Evolutionary conservation across 192 early-diverging fungal genomes (phyloP).

Genomic region (Lobulomyces angularis): DNA sequence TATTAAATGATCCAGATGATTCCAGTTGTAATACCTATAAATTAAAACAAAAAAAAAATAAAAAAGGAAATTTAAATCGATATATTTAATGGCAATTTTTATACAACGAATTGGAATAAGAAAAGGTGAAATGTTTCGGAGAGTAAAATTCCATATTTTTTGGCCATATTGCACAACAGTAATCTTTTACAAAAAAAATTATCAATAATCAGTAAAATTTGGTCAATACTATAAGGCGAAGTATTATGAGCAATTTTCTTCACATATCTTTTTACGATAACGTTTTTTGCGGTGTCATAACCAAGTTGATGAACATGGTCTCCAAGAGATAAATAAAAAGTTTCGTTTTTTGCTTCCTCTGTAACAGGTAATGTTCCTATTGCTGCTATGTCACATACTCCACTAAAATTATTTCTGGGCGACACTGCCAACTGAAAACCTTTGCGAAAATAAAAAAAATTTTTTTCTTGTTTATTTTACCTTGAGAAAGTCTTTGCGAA

Average conservation of each 20-base stretch:
- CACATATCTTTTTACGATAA: constrained; percentile 80
- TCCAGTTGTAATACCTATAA: constrained; percentile 95
- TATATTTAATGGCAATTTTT: no score
- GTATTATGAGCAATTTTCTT: constrained; percentile 49
- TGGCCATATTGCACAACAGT: constrained; percentile 78
- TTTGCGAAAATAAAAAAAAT: constrained; percentile 80
- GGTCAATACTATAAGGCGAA: no score
- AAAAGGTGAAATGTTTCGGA: constrained; percentile 44
- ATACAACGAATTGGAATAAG: constrained; percentile 58
- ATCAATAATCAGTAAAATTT: no score
- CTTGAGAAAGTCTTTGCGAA: neutral
- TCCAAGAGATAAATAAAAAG: constrained; percentile 76
- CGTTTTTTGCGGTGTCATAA: constrained; percentile 54
- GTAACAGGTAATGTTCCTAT: constrained; percentile 5
- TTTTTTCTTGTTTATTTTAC: constrained; percentile 16
- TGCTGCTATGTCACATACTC: no score
- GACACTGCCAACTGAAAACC: no score
- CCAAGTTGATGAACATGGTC: constrained; percentile 77
- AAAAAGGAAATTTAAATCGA: no score
- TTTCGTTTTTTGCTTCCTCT: constrained; percentile 13
- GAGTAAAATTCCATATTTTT: constrained; percentile 53
- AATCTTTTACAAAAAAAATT: no score
- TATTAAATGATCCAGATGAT: constrained; percentile 82
- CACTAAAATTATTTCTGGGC: no score
- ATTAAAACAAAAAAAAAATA: no score